A percentile compares a stretch with the other conserved stretches of the same genome.
Evolutionary conservation across 2,329 filamentous ascomycete species (phyloP).

Genomic region (Colletotrichum zoysiae): DNA sequence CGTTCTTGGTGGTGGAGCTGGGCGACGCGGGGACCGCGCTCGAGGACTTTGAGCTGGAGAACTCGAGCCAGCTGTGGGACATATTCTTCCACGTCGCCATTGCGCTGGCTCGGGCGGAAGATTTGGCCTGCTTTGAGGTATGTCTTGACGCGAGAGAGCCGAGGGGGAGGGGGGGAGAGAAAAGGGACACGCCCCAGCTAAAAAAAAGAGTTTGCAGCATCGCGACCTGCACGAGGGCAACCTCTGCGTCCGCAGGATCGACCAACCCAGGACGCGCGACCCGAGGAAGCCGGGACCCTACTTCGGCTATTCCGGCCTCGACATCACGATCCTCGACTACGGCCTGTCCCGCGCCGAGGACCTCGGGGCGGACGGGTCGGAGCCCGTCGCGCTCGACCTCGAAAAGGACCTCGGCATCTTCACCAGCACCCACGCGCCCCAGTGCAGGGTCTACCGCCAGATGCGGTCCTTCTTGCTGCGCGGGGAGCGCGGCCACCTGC

Average conservation of each 20-base stretch:
- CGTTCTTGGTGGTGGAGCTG: conserved; percentile 72
- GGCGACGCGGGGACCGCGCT: conserved; percentile 72
- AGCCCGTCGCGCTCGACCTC: conserved; percentile 67
- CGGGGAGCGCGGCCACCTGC: conserved; percentile 64
- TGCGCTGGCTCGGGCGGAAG: conserved; percentile 71
- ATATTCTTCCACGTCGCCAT: conserved; percentile 72
- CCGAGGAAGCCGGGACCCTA: conserved; percentile 50
- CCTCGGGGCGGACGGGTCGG: conserved; percentile 46
- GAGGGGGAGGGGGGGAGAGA: too few species aligned
- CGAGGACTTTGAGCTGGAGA: conserved; percentile 67
- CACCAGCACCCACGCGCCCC: conserved; percentile 69
- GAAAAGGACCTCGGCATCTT: conserved; percentile 72
- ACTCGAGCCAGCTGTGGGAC: conserved; percentile 70
- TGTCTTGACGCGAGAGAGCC: neutral
- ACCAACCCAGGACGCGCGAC: conserved; percentile 50
- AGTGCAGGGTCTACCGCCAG: conserved; percentile 72
- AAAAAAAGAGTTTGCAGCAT: conserved; percentile 57
- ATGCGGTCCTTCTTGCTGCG: conserved; percentile 70
- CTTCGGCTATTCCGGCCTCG: conserved; percentile 71
- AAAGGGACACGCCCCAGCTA: neutral
- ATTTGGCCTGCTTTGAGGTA: conserved; percentile 71
- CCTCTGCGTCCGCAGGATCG: conserved; percentile 66
- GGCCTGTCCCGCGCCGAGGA: conserved; percentile 71
- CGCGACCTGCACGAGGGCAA: conserved; percentile 76
- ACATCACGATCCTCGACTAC: conserved; percentile 75